Evolutionary conservation across 352 stramenopile species (phyloP), one percentile per base, ranked within the genome.

Genomic region (Phytophthora colocasiae): DNA sequence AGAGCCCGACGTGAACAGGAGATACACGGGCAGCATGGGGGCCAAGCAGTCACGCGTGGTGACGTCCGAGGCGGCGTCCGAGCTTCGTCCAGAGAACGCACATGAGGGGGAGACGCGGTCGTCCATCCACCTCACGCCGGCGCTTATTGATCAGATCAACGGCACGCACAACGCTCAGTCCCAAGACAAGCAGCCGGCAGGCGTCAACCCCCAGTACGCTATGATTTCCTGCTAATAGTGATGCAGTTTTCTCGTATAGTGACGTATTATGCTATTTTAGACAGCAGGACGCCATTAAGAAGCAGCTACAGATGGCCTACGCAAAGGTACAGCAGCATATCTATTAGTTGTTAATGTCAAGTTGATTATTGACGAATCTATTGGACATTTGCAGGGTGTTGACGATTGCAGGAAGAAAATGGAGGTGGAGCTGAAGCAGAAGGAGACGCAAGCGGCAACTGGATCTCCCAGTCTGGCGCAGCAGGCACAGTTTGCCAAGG

Each of bases 281-380:
- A 32, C 79, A 90, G 62, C 73, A 91, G n/a, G 73, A 58, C 19
- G 66, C 66, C 40, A 66, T 91, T 24, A 90, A 95, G 62, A 86
- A 92, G 70, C 81, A 92, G 61, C 56, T 91, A 52, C 84, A 90
- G 72, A 66, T 91, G 58, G 87, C 87, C 46, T 95, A 95, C 63
- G 36, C 71, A 38, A 92, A 92, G 83, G 86, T 91, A 29, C 43
- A 12, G 10, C 27, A 12, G 63, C 4, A 14, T 46, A 55, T 59
- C 15, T 38, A 3, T 39, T 49, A 49, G 26, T 15, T 46, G 17
- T 15, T 5, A 11, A 8, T 27, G 10, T 34, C 17, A 26, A 26
- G 4, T 29, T 54, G 27, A 32, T 29, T 4, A 43, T 39, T 62
- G 19, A 52, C 14, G 45, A 34, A 52, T 57, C 17, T 61, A 9